These are phyloP conservation scores for Brassica hybrid DNA, from an alignment of 441 rosid genomes.

Conservation along the genomic window DNA sequence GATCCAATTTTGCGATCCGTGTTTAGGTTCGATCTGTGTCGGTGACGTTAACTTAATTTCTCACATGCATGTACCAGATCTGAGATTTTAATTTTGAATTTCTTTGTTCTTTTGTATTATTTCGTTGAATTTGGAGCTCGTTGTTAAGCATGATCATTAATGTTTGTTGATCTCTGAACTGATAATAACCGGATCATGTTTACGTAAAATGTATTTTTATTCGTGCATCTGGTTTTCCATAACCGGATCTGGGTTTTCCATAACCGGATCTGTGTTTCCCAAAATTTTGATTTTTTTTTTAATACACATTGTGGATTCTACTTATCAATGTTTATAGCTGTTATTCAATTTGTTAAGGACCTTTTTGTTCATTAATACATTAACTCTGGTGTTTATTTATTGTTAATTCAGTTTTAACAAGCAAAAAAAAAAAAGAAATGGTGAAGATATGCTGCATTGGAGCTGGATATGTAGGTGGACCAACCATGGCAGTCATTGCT, in stretches of 20 bases:
- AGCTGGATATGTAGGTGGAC: constrained; percentile 95
- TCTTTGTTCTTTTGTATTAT: neutral
- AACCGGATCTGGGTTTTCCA: neutral
- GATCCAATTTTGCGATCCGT: neutral
- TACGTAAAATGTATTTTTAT: neutral
- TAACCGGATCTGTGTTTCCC: neutral
- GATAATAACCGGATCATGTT: neutral
- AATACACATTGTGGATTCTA: neutral
- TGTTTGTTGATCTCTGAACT: neutral
- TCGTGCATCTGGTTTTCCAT: neutral
- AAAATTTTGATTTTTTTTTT: neutral
- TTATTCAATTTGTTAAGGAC: neutral
- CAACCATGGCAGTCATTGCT: constrained; percentile 95
- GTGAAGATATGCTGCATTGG: constrained; percentile 98
- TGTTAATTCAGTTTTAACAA: constrained; percentile 28
- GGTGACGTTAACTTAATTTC: neutral
- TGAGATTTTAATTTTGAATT: neutral
- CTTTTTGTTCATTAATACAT: constrained; percentile 1
- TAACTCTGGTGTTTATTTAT: constrained; percentile 16
- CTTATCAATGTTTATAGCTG: neutral
- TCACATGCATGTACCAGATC: neutral
- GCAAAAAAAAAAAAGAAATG: constrained; percentile 57
- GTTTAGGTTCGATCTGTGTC: neutral
- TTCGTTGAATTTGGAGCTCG: neutral
- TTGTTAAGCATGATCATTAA: neutral